phyloP scores from a whole-genome alignment of 257 asterid genomes.

The Asclepias syriaca region DNA sequence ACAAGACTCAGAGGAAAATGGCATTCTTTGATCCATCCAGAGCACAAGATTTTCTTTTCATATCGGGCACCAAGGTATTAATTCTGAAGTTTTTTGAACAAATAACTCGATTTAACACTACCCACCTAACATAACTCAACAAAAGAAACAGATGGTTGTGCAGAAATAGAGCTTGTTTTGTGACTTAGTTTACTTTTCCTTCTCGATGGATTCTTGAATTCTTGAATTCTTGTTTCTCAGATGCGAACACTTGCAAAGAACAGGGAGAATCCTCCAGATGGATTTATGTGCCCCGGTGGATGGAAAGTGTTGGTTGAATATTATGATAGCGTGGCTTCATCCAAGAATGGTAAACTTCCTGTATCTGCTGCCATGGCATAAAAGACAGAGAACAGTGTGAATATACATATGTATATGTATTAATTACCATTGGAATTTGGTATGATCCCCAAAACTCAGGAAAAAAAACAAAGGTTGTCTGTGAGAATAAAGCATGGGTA shows the following conservation, averaged over 20 bases:
- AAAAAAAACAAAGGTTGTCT: background rate
- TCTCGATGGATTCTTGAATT: background rate
- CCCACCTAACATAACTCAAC: background rate
- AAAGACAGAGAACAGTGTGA: background rate
- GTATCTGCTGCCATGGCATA: constrained; percentile 50
- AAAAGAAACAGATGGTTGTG: background rate
- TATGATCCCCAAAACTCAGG: background rate
- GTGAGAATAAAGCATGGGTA: constrained; percentile 10
- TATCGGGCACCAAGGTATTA: constrained; percentile 90
- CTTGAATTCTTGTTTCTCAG: constrained; percentile 25
- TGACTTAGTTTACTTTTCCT: background rate
- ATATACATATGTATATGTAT: background rate
- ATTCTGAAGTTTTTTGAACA: background rate
- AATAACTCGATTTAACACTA: background rate
- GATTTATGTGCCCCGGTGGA: constrained; percentile 97
- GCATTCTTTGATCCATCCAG: constrained; percentile 96
- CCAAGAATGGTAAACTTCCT: constrained; percentile 53
- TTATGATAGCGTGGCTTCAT: constrained; percentile 56
- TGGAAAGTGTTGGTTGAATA: constrained; percentile 94
- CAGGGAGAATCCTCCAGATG: constrained; percentile 81
- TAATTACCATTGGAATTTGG: background rate
- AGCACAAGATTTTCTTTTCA: constrained; percentile 81
- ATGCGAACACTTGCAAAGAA: constrained; percentile 89
- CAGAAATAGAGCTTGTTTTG: no score
- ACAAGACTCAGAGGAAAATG: constrained; percentile 74